Percentiles rank a stretch among this genome's conserved stretches.
Conservation (phyloP, 345 rosid genomes). For the Eucalyptus regnans region DNA sequence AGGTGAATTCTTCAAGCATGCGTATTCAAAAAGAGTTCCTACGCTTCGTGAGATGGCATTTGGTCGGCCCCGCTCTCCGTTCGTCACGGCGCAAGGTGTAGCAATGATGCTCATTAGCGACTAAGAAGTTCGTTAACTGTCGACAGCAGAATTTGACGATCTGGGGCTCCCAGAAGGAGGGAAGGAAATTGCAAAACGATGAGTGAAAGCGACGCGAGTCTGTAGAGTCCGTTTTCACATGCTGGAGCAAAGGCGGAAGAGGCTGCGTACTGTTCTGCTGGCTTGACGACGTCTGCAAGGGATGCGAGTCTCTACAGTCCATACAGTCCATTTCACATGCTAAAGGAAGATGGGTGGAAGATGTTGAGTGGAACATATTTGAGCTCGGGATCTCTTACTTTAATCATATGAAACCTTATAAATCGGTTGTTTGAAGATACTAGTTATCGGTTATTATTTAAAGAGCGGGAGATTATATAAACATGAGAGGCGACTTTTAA, state of each 20-base stretch:
- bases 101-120: background rate
- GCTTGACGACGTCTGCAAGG: rapidly evolving
- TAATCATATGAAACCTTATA: background rate
- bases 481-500: background rate
- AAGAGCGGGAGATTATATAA: background rate
- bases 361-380: background rate
- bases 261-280: background rate
- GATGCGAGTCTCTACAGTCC: background rate
- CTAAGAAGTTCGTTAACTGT: background rate
- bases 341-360: background rate
- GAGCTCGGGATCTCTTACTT: background rate
- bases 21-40: background rate
- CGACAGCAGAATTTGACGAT: background rate
- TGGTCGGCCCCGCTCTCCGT: background rate
- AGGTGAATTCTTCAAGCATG: background rate
- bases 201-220: background rate
- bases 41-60: background rate
- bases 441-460: background rate
- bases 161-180: background rate
- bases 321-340: background rate
- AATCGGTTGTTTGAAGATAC: background rate
- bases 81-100: background rate
- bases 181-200: background rate
- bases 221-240: background rate
- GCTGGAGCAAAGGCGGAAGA: background rate